Evolutionary conservation across 495 filamentous ascomycete species (phyloP).

Genomic region (Penicillium waksmanii): DNA sequence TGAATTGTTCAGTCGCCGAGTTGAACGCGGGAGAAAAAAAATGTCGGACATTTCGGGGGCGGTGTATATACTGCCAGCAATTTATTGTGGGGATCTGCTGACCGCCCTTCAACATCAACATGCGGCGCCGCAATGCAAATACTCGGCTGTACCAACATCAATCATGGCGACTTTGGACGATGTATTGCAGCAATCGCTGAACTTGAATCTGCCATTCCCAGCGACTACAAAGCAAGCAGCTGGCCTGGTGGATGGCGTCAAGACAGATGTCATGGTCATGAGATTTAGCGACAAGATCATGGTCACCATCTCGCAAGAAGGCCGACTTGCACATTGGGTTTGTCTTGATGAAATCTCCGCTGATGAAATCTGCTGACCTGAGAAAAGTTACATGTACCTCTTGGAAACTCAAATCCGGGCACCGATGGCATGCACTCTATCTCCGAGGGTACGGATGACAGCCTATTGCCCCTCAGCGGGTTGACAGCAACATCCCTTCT

Average conservation of each 20-base stretch:
- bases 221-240: constrained; percentile 68
- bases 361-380: background rate
- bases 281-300: constrained; percentile 92
- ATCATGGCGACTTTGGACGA: constrained; percentile 40
- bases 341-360: constrained; percentile 18
- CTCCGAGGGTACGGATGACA: constrained; percentile 54
- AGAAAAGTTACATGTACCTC: constrained; percentile 80
- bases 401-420: constrained; percentile 67
- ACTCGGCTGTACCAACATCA: background rate
- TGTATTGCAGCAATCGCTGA: constrained; percentile 37
- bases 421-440: constrained; percentile 51
- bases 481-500: constrained; percentile 87
- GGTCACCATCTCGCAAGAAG: constrained; percentile 84
- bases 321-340: constrained; percentile 91
- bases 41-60: constrained; percentile 23
- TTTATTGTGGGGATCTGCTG: constrained; percentile 23
- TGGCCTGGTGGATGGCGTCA: constrained; percentile 64
- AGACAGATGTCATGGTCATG: constrained; percentile 71
- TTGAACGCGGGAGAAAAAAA: constrained; percentile 25
- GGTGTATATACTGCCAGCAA: constrained; percentile 27
- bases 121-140: background rate
- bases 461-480: constrained; percentile 73
- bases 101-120: constrained; percentile 29
- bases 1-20: constrained; percentile 22
- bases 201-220: constrained; percentile 66